A percentile compares a stretch with the other conserved stretches of the same genome.
Evolutionary conservation across 1,139 yeast genomes (phyloP).

Genomic region (Suhomyces atakaporum): DNA sequence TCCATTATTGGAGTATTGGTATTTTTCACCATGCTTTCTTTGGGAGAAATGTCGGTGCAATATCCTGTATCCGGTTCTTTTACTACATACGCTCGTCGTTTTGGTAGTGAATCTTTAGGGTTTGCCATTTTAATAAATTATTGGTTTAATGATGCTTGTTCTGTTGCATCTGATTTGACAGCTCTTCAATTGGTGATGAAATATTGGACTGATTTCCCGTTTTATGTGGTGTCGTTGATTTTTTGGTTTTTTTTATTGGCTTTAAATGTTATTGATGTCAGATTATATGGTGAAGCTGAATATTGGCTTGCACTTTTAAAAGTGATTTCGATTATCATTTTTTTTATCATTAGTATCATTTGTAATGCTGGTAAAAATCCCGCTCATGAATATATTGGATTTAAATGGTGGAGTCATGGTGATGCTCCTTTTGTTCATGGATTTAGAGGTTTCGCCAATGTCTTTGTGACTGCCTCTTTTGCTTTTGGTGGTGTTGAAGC

Average conservation of each 20-base stretch:
- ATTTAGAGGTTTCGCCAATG: conserved; percentile 39
- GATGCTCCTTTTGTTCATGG: conserved; percentile 48
- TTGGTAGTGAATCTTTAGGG: conserved; percentile 63
- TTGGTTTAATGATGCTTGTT: conserved; percentile 66
- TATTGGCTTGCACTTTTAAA: conserved; percentile 42
- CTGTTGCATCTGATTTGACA: conserved; percentile 62
- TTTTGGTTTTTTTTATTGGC: conserved; percentile 58
- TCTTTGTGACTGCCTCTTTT: conserved; percentile 58
- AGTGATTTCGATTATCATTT: conserved; percentile 41
- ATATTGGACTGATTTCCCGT: conserved; percentile 65
- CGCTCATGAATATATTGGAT: conserved; percentile 39
- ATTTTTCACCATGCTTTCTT: conserved; percentile 56
- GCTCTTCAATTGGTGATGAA: conserved; percentile 59
- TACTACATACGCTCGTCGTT: conserved; percentile 58
- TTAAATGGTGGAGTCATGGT: conserved; percentile 39
- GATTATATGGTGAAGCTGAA: conserved; percentile 48
- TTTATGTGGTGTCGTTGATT: conserved; percentile 56
- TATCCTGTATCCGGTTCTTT: conserved; percentile 67
- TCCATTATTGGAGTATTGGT: conserved; percentile 60
- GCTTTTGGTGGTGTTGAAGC: conserved; percentile 72
- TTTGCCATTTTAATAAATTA: conserved; percentile 64
- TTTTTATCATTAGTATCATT: conserved; percentile 40
- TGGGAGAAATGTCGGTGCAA: conserved; percentile 68
- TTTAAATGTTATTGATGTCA: conserved; percentile 56
- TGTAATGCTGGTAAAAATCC: conserved; percentile 37